Base-by-base conservation (phyloP, 805 yeast genomes). In the Middelhovenomyces tepae region DNA sequence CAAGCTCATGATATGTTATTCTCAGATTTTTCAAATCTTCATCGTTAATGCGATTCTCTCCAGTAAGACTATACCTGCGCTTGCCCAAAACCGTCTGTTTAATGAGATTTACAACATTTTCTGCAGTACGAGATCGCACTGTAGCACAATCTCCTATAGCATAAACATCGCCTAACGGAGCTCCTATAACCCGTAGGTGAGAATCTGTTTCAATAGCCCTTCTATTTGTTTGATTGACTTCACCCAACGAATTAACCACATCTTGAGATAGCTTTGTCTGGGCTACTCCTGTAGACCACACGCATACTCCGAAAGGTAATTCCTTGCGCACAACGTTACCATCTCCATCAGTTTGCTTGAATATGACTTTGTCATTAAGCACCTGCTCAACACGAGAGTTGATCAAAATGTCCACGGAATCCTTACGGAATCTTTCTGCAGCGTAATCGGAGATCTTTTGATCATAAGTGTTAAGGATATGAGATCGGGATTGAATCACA, bases 241-340 rank as follows among this genome's bases (percentile, higher is more conserved):
- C 48, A 7, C 52, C 53, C 22, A 78, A 57, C n/a, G 62, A 53
- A 14, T 62, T 55, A 28, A 69, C 77, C 28, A 78, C 62, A 23
- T 65, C 65, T 49, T 67, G 65, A 5, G 83, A 76, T 32, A 78
- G 50, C n/a, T 78, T 79, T 39, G 74, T 69, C 46, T 73, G 77
- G 5, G 80, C 73, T 22, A 78, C 81, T 39, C 86, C 86, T 1
- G 86, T 78, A 1, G 84, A 76, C 86, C 86, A 78, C 29, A 78
- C 51, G 51, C 84, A 76, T 22, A 78, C 52, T 8, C 86, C 86
- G 39, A 67, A 77, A 28, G 83, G 78, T 31, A 78, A 54, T 38
- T 69, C 67, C 50, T 68, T 72, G 23, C 52, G 33, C 23, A 48
- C 57, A 15, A 46, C 45, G 25, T 50, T 45, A 25, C 58, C 60